phyloP scores from a whole-genome alignment of 2,329 filamentous ascomycete genomes.

The Pochonia chlamydosporia region DNA sequence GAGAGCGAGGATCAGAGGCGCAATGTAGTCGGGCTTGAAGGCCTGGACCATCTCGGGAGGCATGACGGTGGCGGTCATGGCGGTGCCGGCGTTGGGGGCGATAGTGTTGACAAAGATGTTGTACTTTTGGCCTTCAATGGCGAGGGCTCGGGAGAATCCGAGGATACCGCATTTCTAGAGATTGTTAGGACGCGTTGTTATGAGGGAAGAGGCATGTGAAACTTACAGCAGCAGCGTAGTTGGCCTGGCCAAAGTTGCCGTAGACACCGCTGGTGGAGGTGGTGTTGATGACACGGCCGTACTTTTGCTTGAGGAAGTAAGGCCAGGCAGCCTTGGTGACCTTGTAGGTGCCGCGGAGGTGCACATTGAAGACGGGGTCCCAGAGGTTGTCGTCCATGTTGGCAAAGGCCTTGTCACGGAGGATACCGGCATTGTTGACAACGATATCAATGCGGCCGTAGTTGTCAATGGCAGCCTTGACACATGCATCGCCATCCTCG shows the following conservation, averaged over 20 bases:
- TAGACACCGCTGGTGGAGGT: constrained; percentile 97
- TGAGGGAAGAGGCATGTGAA: not conserved
- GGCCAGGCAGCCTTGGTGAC: constrained; percentile 97
- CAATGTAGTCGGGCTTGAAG: constrained; percentile 98
- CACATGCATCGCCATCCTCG: constrained; percentile 83
- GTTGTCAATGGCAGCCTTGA: constrained; percentile 89
- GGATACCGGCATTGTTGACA: constrained; percentile 96
- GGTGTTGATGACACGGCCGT: constrained; percentile 93
- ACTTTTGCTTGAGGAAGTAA: constrained; percentile 97
- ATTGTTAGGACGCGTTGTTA: constrained; percentile 14
- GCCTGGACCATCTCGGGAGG: constrained; percentile 97
- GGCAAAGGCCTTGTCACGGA: constrained; percentile 93
- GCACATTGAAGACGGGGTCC: constrained; percentile 88
- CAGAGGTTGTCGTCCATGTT: constrained; percentile 97
- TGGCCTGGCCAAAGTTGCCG: constrained; percentile 97
- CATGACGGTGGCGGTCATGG: constrained; percentile 90
- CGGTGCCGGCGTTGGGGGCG: constrained; percentile 92
- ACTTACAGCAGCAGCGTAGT: constrained; percentile 85
- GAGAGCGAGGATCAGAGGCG: constrained; percentile 83
- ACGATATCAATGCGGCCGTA: constrained; percentile 93
- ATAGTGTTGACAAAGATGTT: constrained; percentile 99
- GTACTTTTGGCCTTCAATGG: constrained; percentile 90
- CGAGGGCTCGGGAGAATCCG: constrained; percentile 88
- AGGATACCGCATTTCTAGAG: constrained; percentile 84
- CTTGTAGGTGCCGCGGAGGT: constrained; percentile 93